Evolutionary conservation across 306 rosid genomes (phyloP), one percentile per base, ranked within the genome.

Genomic region (Fragaria nilgerrensis): DNA sequence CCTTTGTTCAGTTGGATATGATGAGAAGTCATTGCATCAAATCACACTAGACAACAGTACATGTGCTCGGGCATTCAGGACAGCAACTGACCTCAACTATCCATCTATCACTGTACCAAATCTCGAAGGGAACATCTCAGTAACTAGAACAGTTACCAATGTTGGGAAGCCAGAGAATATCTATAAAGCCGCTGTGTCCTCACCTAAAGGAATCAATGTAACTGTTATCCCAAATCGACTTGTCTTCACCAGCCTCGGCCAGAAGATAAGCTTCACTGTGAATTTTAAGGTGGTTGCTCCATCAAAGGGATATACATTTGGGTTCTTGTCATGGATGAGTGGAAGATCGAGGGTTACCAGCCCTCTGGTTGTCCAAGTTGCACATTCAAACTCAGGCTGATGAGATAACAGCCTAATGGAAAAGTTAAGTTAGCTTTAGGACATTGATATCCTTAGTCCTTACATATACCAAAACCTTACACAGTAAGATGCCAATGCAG

Each of bases 1-100:
- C 80, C 92, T 91, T 36, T 91, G 97, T 78, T 89, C 97, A 49
- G 77, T 88, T 70, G 92, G 92, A 68, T 91, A 89, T 74, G 92
- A 91, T 72, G 74, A 82, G 78, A 88, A 80, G 74, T 81, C 89
- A 20, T 85, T 91, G 75, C 94, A 45, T 37, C 88, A 82, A 70
- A 75, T 91, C 68, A 91, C 97, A 20, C 68, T 86, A 72, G 88
- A 89, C 92, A 89, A 89, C 78, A 86, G 91, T 52, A 88, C 91
- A 39, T 91, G 97, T 77, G 70, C 79, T 63, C 78, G 67, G 27
- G 81, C 88, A 77, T 82, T 88, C 72, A 75, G 68, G 79, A 75
- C 87, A 76, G 86, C 94, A 44, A 84, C 90, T 0, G 81, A 82
- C 71, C 89, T 91, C 52, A 91, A 91, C 81, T 86, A 91, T 86